These are phyloP conservation scores for Nectriaceae sp. DNA, from an alignment of 2,329 filamentous ascomycete genomes.

Conservation along the genomic window DNA sequence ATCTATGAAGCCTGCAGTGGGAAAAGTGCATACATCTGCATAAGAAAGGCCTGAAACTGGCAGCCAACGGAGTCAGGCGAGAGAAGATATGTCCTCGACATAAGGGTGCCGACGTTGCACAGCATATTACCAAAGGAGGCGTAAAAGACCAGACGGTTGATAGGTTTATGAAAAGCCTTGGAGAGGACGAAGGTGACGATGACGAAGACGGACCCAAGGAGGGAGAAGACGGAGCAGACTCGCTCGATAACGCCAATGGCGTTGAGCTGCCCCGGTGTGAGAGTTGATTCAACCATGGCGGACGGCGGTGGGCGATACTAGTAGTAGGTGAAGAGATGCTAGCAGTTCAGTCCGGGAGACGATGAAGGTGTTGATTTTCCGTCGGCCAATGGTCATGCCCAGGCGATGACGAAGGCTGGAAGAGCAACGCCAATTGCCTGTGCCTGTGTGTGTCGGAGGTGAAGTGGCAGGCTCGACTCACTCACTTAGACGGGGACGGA, in stretches of 20 bases:
- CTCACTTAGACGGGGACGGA: too few relatives aligned
- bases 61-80: slow-evolving; percentile 55
- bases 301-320: background rate
- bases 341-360: too few relatives aligned
- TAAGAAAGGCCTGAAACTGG: slow-evolving; percentile 75
- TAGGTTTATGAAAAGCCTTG: slow-evolving; percentile 77
- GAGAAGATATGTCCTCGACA: slow-evolving; percentile 62
- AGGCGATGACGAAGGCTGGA: too few relatives aligned
- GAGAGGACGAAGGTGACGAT: slow-evolving; percentile 71
- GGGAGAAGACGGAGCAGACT: slow-evolving; percentile 68
- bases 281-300: slow-evolving; percentile 18
- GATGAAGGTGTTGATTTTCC: background rate
- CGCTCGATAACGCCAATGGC: slow-evolving; percentile 67
- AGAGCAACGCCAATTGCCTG: too few relatives aligned
- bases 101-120: slow-evolving; percentile 74
- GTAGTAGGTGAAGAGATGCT: background rate
- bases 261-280: slow-evolving; percentile 42
- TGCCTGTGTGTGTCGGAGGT: too few relatives aligned
- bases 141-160: slow-evolving; percentile 83
- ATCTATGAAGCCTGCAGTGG: background rate
- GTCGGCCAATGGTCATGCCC: background rate
- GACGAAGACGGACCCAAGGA: slow-evolving; percentile 71
- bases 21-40: slow-evolving; percentile 69
- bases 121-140: slow-evolving; percentile 81
- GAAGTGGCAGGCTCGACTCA: too few relatives aligned